Conservation (phyloP, 2,329 filamentous ascomycete species). For the Pezicula carpinea region DNA sequence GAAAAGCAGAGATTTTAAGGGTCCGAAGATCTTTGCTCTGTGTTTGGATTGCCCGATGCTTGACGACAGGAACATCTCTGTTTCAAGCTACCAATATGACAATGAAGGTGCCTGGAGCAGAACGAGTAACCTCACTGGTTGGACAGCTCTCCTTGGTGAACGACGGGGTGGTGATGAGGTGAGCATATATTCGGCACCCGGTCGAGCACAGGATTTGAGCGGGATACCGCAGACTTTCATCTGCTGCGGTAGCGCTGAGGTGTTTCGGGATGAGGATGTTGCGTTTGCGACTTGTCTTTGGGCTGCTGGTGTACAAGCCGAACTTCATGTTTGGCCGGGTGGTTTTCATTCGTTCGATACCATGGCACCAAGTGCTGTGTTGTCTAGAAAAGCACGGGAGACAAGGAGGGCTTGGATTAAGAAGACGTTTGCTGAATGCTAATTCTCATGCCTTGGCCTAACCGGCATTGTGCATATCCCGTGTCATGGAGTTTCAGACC, state of each 20-base stretch:
- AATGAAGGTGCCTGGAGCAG: no score
- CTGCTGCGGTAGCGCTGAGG: constrained; percentile 10
- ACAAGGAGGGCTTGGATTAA: background rate
- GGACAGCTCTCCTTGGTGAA: no score
- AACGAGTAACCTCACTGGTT: no score
- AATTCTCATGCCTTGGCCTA: no score
- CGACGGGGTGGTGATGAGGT: background rate
- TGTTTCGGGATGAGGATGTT: constrained; percentile 10
- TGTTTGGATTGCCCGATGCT: no score
- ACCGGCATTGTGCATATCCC: no score
- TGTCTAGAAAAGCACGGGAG: constrained; percentile 3
- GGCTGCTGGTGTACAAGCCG: constrained; percentile 4
- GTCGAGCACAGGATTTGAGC: constrained; percentile 5
- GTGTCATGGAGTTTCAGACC: no score
- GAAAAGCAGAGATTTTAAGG: no score
- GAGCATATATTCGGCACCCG: constrained; percentile 1
- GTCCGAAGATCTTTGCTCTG: no score
- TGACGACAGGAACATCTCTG: no score
- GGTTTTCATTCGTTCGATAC: constrained; percentile 11
- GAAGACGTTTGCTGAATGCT: background rate
- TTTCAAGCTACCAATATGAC: no score
- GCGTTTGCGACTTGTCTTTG: constrained; percentile 8
- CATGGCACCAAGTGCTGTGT: constrained; percentile 3
- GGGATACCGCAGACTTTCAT: constrained; percentile 9
- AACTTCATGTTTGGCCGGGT: constrained; percentile 13